Conservation (phyloP, 2,329 filamentous ascomycete species). For the Acrocalymma vagum region DNA sequence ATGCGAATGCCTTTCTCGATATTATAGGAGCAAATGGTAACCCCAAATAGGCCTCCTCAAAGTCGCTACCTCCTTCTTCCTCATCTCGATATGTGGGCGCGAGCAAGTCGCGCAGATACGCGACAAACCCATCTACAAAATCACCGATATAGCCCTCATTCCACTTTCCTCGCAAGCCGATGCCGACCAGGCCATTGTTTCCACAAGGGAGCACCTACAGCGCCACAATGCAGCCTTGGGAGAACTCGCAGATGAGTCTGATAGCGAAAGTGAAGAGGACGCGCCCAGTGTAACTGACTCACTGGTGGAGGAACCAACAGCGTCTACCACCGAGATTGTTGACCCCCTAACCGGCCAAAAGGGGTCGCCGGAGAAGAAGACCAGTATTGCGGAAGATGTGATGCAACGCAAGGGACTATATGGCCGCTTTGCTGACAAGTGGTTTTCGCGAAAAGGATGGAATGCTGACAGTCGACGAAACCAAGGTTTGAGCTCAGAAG, state of each 20-base stretch:
- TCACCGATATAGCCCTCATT: slow-evolving; percentile 90
- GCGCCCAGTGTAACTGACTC: slow-evolving; percentile 46
- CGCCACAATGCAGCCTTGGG: slow-evolving; percentile 43
- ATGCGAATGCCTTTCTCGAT: no score
- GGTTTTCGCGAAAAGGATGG: slow-evolving; percentile 90
- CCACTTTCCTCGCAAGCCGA: slow-evolving; percentile 80
- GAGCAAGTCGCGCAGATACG: slow-evolving; percentile 89
- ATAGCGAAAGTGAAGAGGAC: slow-evolving; percentile 44
- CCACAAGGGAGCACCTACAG: slow-evolving; percentile 61
- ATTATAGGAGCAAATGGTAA: no score
- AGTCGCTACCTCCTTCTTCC: slow-evolving; percentile 80
- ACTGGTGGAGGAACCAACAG: slow-evolving; percentile 42
- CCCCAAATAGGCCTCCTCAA: slow-evolving; percentile 85
- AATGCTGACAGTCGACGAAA: slow-evolving; percentile 73
- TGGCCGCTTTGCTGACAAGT: slow-evolving; percentile 86
- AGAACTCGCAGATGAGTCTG: slow-evolving; percentile 34
- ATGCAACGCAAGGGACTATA: slow-evolving; percentile 84
- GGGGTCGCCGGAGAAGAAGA: slow-evolving; percentile 28
- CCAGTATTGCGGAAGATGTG: slow-evolving; percentile 85
- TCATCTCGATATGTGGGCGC: slow-evolving; percentile 85
- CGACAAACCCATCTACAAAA: slow-evolving; percentile 82
- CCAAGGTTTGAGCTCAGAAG: slow-evolving; percentile 70
- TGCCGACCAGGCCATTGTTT: slow-evolving; percentile 74
- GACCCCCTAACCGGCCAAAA: slow-evolving; percentile 38
- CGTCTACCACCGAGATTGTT: slow-evolving; percentile 43